Percentiles rank a stretch among this genome's conserved stretches.
These are phyloP conservation scores for Aspergillus udagawae DNA, from an alignment of 2,329 filamentous ascomycete species.

Conservation along the genomic window DNA sequence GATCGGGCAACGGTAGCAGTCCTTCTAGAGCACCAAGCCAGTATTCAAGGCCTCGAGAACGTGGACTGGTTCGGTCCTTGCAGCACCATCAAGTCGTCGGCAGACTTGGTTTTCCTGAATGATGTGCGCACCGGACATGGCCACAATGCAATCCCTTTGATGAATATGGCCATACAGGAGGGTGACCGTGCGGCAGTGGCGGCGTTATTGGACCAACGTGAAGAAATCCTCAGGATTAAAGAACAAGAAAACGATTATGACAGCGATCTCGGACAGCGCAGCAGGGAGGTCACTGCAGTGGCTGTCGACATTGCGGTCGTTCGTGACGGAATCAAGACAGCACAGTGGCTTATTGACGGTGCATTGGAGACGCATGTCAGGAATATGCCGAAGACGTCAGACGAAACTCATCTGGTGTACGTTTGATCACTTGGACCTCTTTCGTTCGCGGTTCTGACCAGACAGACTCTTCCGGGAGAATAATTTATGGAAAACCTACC, in stretches of 20 bases:
- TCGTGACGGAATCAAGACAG: constrained; percentile 5
- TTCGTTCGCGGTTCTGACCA: not conserved
- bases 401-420: constrained; percentile 12
- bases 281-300: not conserved
- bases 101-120: not conserved
- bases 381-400: constrained; percentile 4
- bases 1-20: constrained; percentile 12
- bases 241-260: constrained; percentile 1
- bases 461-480: constrained; percentile 12
- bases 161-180: constrained; percentile 10
- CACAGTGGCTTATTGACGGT: constrained; percentile 5
- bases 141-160: constrained; percentile 7
- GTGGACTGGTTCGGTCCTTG: constrained; percentile 14
- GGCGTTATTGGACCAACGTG: constrained; percentile 4
- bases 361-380: not conserved
- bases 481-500: constrained; percentile 8
- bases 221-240: constrained; percentile 1
- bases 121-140: not conserved
- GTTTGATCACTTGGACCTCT: not conserved
- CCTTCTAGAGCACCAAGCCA: constrained; percentile 12
- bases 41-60: constrained; percentile 8
- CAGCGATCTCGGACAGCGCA: not conserved
- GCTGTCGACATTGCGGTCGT: constrained; percentile 7
- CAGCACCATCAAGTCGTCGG: constrained; percentile 2
- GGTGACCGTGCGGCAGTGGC: constrained; percentile 2